Percentiles rank a stretch among this genome's conserved stretches.
Evolutionary conservation across 257 asterid genomes (phyloP).

Genomic region (Solanum pennellii): DNA sequence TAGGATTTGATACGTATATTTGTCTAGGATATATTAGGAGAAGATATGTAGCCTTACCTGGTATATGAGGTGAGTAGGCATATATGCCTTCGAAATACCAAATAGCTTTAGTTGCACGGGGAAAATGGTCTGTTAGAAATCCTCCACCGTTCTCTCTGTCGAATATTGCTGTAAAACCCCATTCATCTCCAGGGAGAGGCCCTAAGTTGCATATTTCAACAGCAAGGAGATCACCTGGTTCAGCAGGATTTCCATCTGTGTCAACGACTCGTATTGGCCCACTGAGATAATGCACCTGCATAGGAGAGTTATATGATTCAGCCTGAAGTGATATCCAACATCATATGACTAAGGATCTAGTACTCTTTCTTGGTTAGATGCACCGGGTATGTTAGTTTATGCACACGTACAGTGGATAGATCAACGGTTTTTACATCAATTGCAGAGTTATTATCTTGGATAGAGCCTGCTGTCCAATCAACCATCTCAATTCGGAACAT

Average conservation of each 20-base stretch:
- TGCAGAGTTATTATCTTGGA: slow-evolving; percentile 39
- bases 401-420: slow-evolving; percentile 37
- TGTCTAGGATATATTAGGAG: not conserved
- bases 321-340: not conserved
- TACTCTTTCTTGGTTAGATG: not conserved
- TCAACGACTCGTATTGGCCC: slow-evolving; percentile 83
- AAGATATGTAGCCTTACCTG: slow-evolving; percentile 29
- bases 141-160: slow-evolving; percentile 97
- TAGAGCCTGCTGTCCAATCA: slow-evolving; percentile 50
- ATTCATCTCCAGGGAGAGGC: slow-evolving; percentile 89
- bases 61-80: slow-evolving; percentile 94
- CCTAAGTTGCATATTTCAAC: slow-evolving; percentile 94
- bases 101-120: slow-evolving; percentile 77
- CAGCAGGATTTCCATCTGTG: slow-evolving; percentile 52
- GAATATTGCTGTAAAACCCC: slow-evolving; percentile 93
- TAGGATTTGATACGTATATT: not conserved
- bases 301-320: not conserved
- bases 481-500: slow-evolving; percentile 36
- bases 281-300: slow-evolving; percentile 86
- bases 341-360: not conserved
- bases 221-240: slow-evolving; percentile 78
- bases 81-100: slow-evolving; percentile 96
- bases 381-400: not conserved
- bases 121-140: slow-evolving; percentile 86
- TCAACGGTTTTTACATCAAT: slow-evolving; percentile 36